phyloP scores from a whole-genome alignment of 768 basidiomycete species.

The Hericium erinaceus region DNA sequence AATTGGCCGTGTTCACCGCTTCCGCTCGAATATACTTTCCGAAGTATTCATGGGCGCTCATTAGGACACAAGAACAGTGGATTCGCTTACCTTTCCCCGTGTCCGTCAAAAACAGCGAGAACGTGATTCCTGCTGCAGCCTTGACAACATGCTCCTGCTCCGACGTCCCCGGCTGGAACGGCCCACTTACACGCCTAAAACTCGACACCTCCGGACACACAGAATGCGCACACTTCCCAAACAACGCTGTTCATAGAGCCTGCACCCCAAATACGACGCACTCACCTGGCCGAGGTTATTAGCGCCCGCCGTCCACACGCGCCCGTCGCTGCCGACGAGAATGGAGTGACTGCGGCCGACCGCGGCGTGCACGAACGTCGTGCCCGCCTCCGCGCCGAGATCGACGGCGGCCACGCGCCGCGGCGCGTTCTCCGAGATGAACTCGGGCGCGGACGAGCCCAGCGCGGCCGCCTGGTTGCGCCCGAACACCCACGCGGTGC shows the following conservation, averaged over 20 bases:
- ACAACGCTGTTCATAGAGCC: background rate
- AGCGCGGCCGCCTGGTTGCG: slow-evolving; percentile 66
- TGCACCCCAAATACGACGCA: background rate
- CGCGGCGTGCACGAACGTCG: slow-evolving; percentile 67
- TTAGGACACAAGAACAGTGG: background rate
- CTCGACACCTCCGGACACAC: slow-evolving; percentile 49
- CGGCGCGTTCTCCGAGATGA: slow-evolving; percentile 69
- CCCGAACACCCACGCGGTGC: slow-evolving; percentile 86
- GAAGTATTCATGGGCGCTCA: background rate
- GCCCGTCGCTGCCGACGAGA: slow-evolving; percentile 73
- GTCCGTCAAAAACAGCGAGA: slow-evolving; percentile 75
- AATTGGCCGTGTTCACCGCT: slow-evolving; percentile 90
- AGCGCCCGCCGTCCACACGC: slow-evolving; percentile 75
- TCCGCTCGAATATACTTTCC: slow-evolving; percentile 76
- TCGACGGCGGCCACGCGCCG: slow-evolving; percentile 47
- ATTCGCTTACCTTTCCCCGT: slow-evolving; percentile 59
- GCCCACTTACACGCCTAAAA: slow-evolving; percentile 57
- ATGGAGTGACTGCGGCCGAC: slow-evolving; percentile 78
- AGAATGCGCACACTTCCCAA: slow-evolving; percentile 8
- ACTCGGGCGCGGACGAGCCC: slow-evolving; percentile 40
- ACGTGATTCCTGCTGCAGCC: slow-evolving; percentile 75
- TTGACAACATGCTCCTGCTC: slow-evolving; percentile 56
- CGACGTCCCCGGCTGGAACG: slow-evolving; percentile 31
- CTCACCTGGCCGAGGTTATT: slow-evolving; percentile 76
- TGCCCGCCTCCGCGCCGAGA: slow-evolving; percentile 46